A percentile compares a stretch with the other conserved stretches of the same genome.
phyloP scores from a whole-genome alignment of 1,139 yeast species.

The Tardiomyces digboiensis region DNA sequence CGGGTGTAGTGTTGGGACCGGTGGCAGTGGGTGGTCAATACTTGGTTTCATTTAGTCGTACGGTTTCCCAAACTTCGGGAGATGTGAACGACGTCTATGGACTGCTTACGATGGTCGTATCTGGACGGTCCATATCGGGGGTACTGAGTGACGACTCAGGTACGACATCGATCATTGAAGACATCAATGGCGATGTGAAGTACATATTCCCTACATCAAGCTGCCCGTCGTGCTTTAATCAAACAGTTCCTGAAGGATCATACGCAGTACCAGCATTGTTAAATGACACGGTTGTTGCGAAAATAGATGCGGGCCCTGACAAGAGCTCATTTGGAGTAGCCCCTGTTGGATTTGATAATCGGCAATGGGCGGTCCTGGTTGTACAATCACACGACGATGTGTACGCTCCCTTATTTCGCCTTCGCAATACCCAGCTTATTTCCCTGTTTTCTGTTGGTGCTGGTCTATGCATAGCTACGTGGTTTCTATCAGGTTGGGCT shows the following conservation, averaged over 20 bases:
- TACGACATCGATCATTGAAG: constrained; percentile 17
- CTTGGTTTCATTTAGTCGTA: background rate
- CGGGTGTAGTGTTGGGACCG: constrained; percentile 6
- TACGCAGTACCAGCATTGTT: constrained; percentile 25
- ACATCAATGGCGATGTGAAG: constrained; percentile 1
- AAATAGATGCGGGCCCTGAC: constrained; percentile 32
- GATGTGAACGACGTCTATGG: constrained; percentile 44
- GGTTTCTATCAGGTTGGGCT: constrained; percentile 80
- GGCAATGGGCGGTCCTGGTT: constrained; percentile 63
- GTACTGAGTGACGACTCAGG: constrained; percentile 37
- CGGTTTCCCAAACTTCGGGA: constrained; percentile 16
- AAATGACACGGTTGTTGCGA: constrained; percentile 38
- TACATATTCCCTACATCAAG: constrained; percentile 6
- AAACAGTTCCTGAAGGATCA: constrained; percentile 8
- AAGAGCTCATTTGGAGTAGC: constrained; percentile 64
- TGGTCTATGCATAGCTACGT: constrained; percentile 65
- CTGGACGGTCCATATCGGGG: background rate
- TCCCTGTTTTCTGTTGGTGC: constrained; percentile 74
- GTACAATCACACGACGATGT: constrained; percentile 54
- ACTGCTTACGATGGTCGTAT: constrained; percentile 19
- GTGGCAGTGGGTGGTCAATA: background rate
- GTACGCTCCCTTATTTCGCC: constrained; percentile 51
- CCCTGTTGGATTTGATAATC: constrained; percentile 38
- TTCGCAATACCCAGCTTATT: constrained; percentile 66
- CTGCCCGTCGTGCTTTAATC: constrained; percentile 12